Evolutionary conservation across 345 rosid species (phyloP), one percentile per base, ranked within the genome.

Genomic region (Aegle marmelos): DNA sequence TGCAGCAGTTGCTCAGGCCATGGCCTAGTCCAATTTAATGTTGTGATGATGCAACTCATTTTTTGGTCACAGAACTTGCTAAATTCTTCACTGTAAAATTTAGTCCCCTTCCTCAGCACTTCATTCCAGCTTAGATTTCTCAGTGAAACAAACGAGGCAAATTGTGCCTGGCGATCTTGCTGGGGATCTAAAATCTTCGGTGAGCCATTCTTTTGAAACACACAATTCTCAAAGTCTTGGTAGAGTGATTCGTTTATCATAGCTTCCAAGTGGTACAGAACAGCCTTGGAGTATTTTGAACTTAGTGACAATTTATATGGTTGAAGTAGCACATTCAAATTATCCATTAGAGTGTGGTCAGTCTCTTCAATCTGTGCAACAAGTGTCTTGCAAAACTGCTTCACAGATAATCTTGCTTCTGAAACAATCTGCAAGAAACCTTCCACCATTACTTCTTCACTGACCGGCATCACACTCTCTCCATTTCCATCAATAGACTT

Each of bases 41-140:
- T 88, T 28, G 97, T 84, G 63, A 96, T 90, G 65, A 96, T 88
- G 81, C 91, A 77, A 83, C 91, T 94, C 99, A 96, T 96, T 82
- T 92, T 96, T 86, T 96, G 97, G 78, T 96, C 99, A 59, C 99
- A 96, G 74, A 94, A 96, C 85, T 87, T 91, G 76, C 99, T 96
- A 65, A 96, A 94, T 79, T 96, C 99, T 48, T 96, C 98, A 31
- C 97, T 94, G 84, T 96, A 92, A 73, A 80, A 94, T 57, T 94
- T 96, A 22, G 99, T 96, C 76, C 99, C 99, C 74, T 96, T 92
- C 71, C 91, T 86, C 34, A 91, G 69, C 31, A 96, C 99, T 82
- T 96, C 97, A 70, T 92, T 94, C 99, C 98, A 96, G 83, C 97
- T 96, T 50, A 96, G 84, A 79, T 94, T 96, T 78, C 99, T 85